Evolutionary conservation across 2,329 filamentous ascomycete species (phyloP).

Genomic region (Fusarium anguioides): DNA sequence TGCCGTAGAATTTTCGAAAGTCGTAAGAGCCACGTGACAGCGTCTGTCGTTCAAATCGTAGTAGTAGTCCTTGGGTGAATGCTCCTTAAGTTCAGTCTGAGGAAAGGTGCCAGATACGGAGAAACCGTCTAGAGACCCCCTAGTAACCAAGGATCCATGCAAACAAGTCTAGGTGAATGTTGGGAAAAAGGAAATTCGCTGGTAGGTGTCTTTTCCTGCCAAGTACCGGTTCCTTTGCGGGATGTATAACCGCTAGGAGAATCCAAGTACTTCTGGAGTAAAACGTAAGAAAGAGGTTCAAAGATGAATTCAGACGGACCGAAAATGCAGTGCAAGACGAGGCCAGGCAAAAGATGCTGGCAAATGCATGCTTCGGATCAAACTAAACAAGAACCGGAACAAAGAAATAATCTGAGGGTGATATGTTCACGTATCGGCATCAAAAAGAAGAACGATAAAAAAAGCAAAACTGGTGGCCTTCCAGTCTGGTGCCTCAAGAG

Average conservation of each 20-base stretch:
- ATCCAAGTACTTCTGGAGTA: constrained; percentile 20
- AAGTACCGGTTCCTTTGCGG: constrained; percentile 9
- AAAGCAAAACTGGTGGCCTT: constrained; percentile 37
- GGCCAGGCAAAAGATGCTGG: constrained; percentile 42
- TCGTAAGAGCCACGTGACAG: constrained; percentile 53
- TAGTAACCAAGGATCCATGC: constrained; percentile 47
- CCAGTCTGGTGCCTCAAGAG: constrained; percentile 13
- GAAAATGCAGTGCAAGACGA: constrained; percentile 47
- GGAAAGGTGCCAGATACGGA: constrained; percentile 45
- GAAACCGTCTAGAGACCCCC: constrained; percentile 42
- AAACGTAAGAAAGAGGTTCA: constrained; percentile 40
- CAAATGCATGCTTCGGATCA: constrained; percentile 47
- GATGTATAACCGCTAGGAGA: constrained; percentile 11
- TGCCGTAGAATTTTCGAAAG: constrained; percentile 51
- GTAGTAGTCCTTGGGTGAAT: constrained; percentile 49
- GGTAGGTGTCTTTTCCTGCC: constrained; percentile 41
- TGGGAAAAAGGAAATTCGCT: constrained; percentile 44
- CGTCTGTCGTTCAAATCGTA: constrained; percentile 51
- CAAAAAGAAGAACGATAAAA: constrained; percentile 42
- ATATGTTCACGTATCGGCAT: constrained; percentile 48
- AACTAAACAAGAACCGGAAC: constrained; percentile 48
- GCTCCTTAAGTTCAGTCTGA: constrained; percentile 49
- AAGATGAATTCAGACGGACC: constrained; percentile 46
- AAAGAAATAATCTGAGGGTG: constrained; percentile 44
- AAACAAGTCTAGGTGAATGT: constrained; percentile 48